These are phyloP conservation scores for Aspergillus diversus DNA, from an alignment of 495 filamentous ascomycete species.

Conservation along the genomic window DNA sequence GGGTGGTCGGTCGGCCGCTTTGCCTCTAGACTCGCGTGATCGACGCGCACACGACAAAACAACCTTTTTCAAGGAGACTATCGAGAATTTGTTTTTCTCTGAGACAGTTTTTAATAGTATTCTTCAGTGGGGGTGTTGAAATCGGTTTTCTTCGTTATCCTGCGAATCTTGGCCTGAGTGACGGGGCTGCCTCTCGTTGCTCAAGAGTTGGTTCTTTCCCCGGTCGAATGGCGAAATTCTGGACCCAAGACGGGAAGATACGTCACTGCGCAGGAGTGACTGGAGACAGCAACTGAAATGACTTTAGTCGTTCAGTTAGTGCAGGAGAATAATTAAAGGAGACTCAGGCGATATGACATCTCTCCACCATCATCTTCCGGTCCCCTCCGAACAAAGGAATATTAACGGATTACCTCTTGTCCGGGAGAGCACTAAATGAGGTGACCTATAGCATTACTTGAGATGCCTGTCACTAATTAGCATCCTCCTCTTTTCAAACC, in stretches of 20 bases:
- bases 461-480: background rate
- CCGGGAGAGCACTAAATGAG: background rate
- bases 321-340: conserved; percentile 8
- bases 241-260: conserved; percentile 17
- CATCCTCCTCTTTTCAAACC: background rate
- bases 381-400: conserved; percentile 17
- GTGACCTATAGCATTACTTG: too few relatives aligned
- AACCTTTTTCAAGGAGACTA: background rate
- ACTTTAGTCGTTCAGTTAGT: background rate
- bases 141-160: too few relatives aligned
- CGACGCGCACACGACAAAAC: conserved; percentile 20
- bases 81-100: too few relatives aligned
- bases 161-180: background rate
- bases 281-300: conserved; percentile 1
- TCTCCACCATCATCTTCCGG: conserved; percentile 15
- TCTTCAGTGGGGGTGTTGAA: too few relatives aligned
- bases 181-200: background rate
- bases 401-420: conserved; percentile 10
- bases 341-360: conserved; percentile 9
- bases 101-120: background rate
- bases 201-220: conserved; percentile 1
- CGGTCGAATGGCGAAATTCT: conserved; percentile 6
- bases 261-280: conserved; percentile 23
- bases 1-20: conserved; percentile 5
- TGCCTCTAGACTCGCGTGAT: conserved; percentile 26